Conservation (phyloP, 2,329 filamentous ascomycete genomes). For the Scolecobasidium constrictum region DNA sequence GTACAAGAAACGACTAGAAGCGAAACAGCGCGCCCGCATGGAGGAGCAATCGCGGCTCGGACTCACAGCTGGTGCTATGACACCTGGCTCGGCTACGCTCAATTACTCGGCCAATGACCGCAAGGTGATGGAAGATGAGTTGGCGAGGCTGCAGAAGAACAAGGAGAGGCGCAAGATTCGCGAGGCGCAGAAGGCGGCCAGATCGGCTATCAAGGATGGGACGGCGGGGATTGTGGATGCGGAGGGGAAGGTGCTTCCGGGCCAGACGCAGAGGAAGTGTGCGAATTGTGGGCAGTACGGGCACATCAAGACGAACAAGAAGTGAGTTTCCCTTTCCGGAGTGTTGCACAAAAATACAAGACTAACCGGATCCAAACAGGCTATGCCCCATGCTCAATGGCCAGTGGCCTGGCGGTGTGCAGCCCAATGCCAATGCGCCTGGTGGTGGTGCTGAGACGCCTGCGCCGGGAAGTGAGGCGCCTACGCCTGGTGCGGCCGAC, state of each 20-base stretch:
- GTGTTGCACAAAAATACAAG: conserved; percentile 2
- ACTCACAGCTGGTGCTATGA: neutral
- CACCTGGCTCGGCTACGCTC: neutral
- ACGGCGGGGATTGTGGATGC: neutral
- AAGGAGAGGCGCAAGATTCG: conserved; percentile 81
- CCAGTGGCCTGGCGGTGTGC: conserved; percentile 6
- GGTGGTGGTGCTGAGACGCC: neutral
- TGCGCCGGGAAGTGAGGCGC: neutral
- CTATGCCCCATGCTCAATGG: conserved; percentile 80
- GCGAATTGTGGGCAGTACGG: conserved; percentile 95
- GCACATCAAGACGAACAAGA: conserved; percentile 99
- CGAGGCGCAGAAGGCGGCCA: conserved; percentile 65
- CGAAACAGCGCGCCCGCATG: neutral
- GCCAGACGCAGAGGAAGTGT: conserved; percentile 64
- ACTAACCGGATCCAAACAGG: conserved; percentile 32
- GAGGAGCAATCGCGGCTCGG: neutral
- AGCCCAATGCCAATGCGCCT: neutral
- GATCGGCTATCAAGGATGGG: neutral
- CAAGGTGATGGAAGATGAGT: conserved; percentile 51
- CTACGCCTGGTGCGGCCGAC: neutral
- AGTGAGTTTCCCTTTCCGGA: conserved; percentile 45
- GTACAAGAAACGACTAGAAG: conserved; percentile 59
- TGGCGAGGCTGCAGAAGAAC: conserved; percentile 79
- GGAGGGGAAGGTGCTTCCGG: neutral
- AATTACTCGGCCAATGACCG: neutral